Evolutionary conservation across 2,329 filamentous ascomycete species (phyloP), one percentile per base, ranked within the genome.

Genomic region (Fusarium vanettenii): DNA sequence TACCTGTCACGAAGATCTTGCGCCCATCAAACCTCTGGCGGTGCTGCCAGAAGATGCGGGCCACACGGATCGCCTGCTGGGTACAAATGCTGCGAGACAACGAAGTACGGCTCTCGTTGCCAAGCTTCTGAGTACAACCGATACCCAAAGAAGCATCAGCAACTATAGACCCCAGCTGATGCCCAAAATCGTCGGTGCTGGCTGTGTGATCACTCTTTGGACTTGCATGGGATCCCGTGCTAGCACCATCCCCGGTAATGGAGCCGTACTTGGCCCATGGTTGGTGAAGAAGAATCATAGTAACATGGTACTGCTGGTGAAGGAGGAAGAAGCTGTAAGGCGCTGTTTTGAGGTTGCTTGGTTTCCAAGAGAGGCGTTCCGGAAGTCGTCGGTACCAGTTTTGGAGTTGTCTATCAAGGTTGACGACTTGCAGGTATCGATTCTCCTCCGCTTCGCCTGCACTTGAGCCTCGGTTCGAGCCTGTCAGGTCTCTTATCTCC

Each of bases 221-320:
- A 61, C 80, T 83, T 2, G 82, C 75, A 25, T 84, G 78, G 22
- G 82, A 82, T 48, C 78, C 78, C 2, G 78, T 77, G 70, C 77
- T 81, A 7, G 76, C 56, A 73, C 80, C 70, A 74, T 84, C 70
- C 27, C 80, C 71, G 3, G 80, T 69, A 27, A 84, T 81, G 31
- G 85, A 83, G 14, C 85, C 85, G 67, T 89, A 89, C 66, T 85
- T 84, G 22, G 87, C 87, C 83, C 88, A 89, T 0, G 88, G 87
- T 1, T 87, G 82, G 73, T 89, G 88, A 7, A 89, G 82, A 13
- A 89, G 79, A 60, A 89, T 88, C 79, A 89, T 83, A 59, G 84
- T 85, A 13, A 85, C 85, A 62, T 89, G 88, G 66, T 89, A 90
- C 74, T 89, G 88, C 76, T 89, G 88, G 70, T 89, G 88, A 10